Percentiles rank a stretch among this genome's conserved stretches.
These are phyloP conservation scores for Wallacemonas sp. DNA, from an alignment of 208 protist species.

Conservation along the genomic window DNA sequence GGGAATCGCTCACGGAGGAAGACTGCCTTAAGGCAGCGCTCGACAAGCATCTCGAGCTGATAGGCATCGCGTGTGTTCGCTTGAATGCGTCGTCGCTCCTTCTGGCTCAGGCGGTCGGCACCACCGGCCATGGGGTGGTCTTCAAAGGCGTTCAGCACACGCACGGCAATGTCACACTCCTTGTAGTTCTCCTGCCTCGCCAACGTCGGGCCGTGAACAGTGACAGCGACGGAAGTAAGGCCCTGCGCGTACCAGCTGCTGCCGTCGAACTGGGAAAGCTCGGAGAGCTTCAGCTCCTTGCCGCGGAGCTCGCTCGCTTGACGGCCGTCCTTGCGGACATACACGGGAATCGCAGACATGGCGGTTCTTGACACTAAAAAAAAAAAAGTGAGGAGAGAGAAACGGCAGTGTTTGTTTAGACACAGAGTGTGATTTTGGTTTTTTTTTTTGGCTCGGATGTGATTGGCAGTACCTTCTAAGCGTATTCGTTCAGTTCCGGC, in stretches of 20 bases:
- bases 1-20: conserved; percentile 65
- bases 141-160: conserved; percentile 25
- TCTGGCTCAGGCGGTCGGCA: conserved; percentile 40
- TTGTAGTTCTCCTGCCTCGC: conserved; percentile 53
- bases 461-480: too few species aligned
- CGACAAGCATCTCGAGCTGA: conserved; percentile 40
- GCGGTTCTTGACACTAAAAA: conserved; percentile 12
- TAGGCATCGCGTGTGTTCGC: conserved; percentile 40
- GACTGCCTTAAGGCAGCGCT: conserved; percentile 43
- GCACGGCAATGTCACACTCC: conserved; percentile 33
- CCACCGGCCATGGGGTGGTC: conserved; percentile 47
- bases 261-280: conserved; percentile 72
- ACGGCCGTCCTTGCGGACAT: conserved; percentile 61
- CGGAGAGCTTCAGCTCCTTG: conserved; percentile 60
- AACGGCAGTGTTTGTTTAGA: background rate
- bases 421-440: too few species aligned
- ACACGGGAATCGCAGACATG: conserved; percentile 10
- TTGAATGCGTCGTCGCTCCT: conserved; percentile 37
- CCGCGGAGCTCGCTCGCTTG: conserved; percentile 64
- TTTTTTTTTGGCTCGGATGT: too few species aligned
- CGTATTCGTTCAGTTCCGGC: too few species aligned
- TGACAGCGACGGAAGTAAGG: conserved; percentile 54
- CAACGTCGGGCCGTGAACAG: conserved; percentile 71
- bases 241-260: conserved; percentile 82
- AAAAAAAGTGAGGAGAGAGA: conserved; percentile 17